Evolutionary conservation across 768 basidiomycete species (phyloP).

Genomic region (Hericium erinaceus): DNA sequence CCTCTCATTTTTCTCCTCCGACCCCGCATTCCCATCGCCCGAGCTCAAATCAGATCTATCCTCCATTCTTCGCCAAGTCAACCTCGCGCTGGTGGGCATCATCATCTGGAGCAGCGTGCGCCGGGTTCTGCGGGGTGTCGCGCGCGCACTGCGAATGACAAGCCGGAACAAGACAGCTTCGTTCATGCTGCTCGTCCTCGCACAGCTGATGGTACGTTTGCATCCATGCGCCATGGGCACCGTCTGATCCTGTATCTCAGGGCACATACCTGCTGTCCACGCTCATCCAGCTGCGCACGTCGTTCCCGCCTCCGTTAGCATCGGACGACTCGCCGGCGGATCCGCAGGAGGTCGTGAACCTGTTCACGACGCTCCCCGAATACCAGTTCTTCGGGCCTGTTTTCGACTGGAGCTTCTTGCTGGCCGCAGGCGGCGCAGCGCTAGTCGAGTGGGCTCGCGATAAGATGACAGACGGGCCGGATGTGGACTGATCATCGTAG

Average conservation of each 20-base stretch:
- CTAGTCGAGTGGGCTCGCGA: conserved; percentile 41
- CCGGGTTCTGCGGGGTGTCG: conserved; percentile 58
- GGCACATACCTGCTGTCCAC: conserved; percentile 80
- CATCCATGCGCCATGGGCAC: background rate
- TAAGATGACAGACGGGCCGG: background rate
- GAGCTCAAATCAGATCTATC: conserved; percentile 15
- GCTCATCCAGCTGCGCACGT: conserved; percentile 70
- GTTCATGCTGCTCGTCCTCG: conserved; percentile 65
- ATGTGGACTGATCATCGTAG: background rate
- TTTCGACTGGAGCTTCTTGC: conserved; percentile 66
- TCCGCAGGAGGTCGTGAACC: conserved; percentile 27
- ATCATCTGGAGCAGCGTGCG: conserved; percentile 71
- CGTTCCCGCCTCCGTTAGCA: conserved; percentile 54
- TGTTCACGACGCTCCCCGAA: conserved; percentile 65
- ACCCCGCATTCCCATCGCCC: conserved; percentile 17
- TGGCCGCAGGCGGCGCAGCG: conserved; percentile 41
- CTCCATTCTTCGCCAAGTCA: conserved; percentile 44
- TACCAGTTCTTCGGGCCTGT: conserved; percentile 66
- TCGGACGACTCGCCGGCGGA: conserved; percentile 29
- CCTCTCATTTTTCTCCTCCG: conserved; percentile 24
- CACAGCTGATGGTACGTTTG: conserved; percentile 68
- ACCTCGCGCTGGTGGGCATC: conserved; percentile 62
- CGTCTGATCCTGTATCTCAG: conserved; percentile 25
- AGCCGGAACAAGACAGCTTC: conserved; percentile 61
- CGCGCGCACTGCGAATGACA: conserved; percentile 44